phyloP scores from a whole-genome alignment of 306 rosid genomes.

The Prinsepia uniflora region DNA sequence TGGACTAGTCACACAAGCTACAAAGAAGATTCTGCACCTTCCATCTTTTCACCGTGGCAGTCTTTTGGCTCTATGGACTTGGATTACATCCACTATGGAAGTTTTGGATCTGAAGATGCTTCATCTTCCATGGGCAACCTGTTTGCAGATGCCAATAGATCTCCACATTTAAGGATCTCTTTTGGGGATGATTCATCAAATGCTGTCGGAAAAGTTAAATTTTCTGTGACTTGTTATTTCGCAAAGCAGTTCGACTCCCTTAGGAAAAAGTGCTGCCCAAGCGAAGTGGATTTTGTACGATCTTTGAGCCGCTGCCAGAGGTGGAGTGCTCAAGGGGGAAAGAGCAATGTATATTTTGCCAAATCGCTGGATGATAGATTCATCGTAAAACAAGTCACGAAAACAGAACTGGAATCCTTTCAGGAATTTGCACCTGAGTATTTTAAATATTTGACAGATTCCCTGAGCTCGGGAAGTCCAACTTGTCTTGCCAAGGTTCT shows the following conservation, averaged over 20 bases:
- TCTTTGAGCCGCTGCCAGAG: slow-evolving; percentile 84
- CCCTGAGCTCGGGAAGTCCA: slow-evolving; percentile 75
- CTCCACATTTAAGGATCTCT: slow-evolving; percentile 69
- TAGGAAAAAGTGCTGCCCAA: slow-evolving; percentile 84
- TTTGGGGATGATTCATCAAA: slow-evolving; percentile 64
- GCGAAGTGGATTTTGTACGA: slow-evolving; percentile 70
- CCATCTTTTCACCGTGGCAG: slow-evolving; percentile 72
- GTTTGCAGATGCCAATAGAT: slow-evolving; percentile 60
- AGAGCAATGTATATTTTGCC: slow-evolving; percentile 96
- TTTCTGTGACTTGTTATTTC: slow-evolving; percentile 91
- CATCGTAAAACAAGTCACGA: slow-evolving; percentile 86
- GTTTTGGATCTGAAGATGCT: slow-evolving; percentile 76
- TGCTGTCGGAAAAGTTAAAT: slow-evolving; percentile 70
- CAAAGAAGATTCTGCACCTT: slow-evolving; percentile 52
- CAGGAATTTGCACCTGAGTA: slow-evolving; percentile 84
- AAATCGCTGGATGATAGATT: slow-evolving; percentile 92
- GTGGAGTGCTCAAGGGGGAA: slow-evolving; percentile 99
- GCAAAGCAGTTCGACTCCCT: slow-evolving; percentile 83
- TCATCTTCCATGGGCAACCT: slow-evolving; percentile 59
- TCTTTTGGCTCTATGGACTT: slow-evolving; percentile 62
- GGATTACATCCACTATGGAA: slow-evolving; percentile 66
- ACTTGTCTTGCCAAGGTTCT: slow-evolving; percentile 96
- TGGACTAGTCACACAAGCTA: slow-evolving; percentile 41
- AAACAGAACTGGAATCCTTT: slow-evolving; percentile 89
- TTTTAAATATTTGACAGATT: slow-evolving; percentile 71